Conservation (phyloP, 1,284 basidiomycete species). For the Marasmius tenuissimus region DNA sequence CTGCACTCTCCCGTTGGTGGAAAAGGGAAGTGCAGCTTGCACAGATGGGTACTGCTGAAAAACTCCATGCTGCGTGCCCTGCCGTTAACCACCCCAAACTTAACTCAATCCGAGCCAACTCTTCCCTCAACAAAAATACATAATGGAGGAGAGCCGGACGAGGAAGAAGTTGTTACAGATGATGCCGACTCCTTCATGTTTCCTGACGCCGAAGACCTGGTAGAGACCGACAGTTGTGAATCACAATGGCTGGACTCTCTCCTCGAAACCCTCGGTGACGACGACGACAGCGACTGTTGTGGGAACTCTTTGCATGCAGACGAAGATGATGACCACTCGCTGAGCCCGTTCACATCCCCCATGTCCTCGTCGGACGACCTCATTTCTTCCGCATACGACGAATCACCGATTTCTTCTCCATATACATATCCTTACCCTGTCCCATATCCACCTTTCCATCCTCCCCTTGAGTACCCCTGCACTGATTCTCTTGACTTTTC, state of each 20-base stretch:
- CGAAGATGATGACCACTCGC: constrained; percentile 55
- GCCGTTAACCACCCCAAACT: constrained; percentile 31
- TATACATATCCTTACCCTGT: constrained; percentile 48
- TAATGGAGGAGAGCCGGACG: constrained; percentile 37
- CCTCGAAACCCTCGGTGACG: constrained; percentile 65
- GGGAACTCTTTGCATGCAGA: constrained; percentile 36
- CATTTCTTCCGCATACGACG: constrained; percentile 50
- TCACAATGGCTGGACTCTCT: constrained; percentile 79
- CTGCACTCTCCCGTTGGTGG: constrained; percentile 59
- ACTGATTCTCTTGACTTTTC: constrained; percentile 31
- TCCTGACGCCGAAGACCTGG: constrained; percentile 65
- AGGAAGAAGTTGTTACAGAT: constrained; percentile 37
- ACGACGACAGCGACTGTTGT: constrained; percentile 58
- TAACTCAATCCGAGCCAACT: constrained; percentile 17
- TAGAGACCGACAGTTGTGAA: constrained; percentile 50
- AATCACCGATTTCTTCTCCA: constrained; percentile 48
- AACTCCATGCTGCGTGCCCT: constrained; percentile 68
- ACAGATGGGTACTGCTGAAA: constrained; percentile 84
- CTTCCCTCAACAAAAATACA: background rate
- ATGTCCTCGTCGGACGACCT: constrained; percentile 75
- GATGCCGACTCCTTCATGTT: constrained; percentile 72
- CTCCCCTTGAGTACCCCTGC: constrained; percentile 51
- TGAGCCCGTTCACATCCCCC: constrained; percentile 63
- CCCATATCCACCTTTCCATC: constrained; percentile 64
- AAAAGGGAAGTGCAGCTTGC: constrained; percentile 71